phyloP scores from a whole-genome alignment of 192 early-diverging fungal species.

The Irineochytrium annulatum region DNA sequence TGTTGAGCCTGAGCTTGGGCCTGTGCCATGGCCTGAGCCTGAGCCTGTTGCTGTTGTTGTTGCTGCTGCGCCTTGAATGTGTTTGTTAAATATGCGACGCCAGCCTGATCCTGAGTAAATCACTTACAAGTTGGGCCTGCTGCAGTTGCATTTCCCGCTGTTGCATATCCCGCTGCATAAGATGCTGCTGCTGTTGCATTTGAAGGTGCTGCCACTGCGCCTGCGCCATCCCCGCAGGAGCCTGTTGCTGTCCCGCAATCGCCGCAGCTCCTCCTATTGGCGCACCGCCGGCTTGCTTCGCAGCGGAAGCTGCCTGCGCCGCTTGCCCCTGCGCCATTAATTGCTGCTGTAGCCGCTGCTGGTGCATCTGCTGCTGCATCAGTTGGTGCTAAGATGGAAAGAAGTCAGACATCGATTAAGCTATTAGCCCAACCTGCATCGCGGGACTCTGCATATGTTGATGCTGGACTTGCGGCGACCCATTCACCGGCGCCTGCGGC shows the following conservation, averaged over 20 bases:
- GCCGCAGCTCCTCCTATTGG: constrained; percentile 40
- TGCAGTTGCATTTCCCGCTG: too few species aligned
- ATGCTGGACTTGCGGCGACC: too few species aligned
- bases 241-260: constrained; percentile 38
- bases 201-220: constrained; percentile 36
- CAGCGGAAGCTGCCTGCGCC: too few species aligned
- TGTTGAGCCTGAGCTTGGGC: constrained; percentile 31
- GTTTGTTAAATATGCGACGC: too few species aligned
- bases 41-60: constrained; percentile 36
- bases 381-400: constrained; percentile 6
- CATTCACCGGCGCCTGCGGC: too few species aligned
- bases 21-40: constrained; percentile 35
- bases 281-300: constrained; percentile 35
- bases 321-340: constrained; percentile 3
- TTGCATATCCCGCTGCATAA: too few species aligned
- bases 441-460: too few species aligned
- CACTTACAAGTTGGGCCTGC: too few species aligned
- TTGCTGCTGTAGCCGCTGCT: constrained; percentile 15
- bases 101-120: constrained; percentile 30
- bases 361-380: constrained; percentile 1
- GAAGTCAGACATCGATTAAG: too few species aligned
- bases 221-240: constrained; percentile 33
- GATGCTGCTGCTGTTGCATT: too few species aligned
- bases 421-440: too few species aligned
- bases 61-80: too few species aligned